Percentiles rank a stretch among this genome's conserved stretches.
phyloP scores from a whole-genome alignment of 768 basidiomycete genomes.

The Amanita polypyramis region DNA sequence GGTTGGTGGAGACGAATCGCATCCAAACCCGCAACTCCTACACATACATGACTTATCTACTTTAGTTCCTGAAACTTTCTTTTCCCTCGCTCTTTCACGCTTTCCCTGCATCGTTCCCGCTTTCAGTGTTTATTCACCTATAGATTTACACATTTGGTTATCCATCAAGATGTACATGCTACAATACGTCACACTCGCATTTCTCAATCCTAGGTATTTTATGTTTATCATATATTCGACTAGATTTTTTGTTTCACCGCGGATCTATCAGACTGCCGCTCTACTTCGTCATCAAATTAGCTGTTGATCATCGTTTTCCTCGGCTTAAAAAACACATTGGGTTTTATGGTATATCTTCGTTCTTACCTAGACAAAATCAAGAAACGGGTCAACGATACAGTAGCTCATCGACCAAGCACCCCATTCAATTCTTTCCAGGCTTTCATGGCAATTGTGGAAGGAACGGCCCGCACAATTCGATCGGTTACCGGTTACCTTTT shows the following conservation, averaged over 20 bases:
- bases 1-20: constrained; percentile 1
- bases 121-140: neutral
- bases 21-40: constrained; percentile 4
- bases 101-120: neutral
- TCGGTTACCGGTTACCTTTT: too few relatives aligned
- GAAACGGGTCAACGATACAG: neutral
- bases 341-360: neutral
- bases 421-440: too few relatives aligned
- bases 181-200: neutral
- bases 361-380: neutral
- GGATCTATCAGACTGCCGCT: neutral
- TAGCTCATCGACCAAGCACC: too few relatives aligned
- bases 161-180: neutral
- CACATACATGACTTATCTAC: neutral
- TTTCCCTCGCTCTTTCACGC: neutral
- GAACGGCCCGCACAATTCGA: too few relatives aligned
- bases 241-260: neutral
- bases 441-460: too few relatives aligned
- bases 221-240: neutral
- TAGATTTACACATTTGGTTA: neutral
- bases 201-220: neutral
- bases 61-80: neutral
- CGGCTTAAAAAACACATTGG: neutral
- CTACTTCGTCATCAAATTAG: neutral
- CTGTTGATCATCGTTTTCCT: neutral